Evolutionary conservation across 2,329 filamentous ascomycete genomes (phyloP).

Genomic region (Fusarium proliferatum): DNA sequence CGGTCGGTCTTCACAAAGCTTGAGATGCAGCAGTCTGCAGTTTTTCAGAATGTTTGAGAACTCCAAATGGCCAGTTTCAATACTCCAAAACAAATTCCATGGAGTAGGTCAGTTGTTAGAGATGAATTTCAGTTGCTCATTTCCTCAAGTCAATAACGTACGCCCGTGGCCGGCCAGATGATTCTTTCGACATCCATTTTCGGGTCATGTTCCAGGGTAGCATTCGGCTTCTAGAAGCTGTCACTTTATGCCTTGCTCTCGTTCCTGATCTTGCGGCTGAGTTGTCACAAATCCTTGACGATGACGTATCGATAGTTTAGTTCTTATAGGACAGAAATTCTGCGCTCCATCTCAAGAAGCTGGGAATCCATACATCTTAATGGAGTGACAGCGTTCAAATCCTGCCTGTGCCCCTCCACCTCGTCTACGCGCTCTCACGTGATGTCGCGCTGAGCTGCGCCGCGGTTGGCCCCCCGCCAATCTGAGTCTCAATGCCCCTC

Average conservation of each 20-base stretch:
- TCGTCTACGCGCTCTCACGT: slow-evolving; percentile 32
- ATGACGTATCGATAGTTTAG: slow-evolving; percentile 6
- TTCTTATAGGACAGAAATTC: background rate
- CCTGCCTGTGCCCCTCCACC: background rate
- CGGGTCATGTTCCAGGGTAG: background rate
- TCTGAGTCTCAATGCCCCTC: slow-evolving; percentile 5
- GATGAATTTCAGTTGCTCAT: background rate
- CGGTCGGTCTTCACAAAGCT: background rate
- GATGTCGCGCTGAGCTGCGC: slow-evolving; percentile 13
- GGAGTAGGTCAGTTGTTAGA: rapidly evolving
- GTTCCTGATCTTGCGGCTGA: slow-evolving; percentile 4
- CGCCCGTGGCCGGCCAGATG: background rate
- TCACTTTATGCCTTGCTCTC: background rate
- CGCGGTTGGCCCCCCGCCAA: slow-evolving; percentile 7
- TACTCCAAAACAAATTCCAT: background rate
- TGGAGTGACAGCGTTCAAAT: background rate
- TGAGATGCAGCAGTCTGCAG: background rate
- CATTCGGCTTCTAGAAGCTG: background rate
- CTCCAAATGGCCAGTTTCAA: background rate
- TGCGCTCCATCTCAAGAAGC: background rate
- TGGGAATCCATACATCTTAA: background rate
- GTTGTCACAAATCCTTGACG: background rate
- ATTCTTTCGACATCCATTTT: background rate
- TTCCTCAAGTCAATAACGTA: background rate
- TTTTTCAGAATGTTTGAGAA: rapidly evolving